Conservation (phyloP, 2,329 filamentous ascomycete species). For the Pseudocercospora eumusae region DNA sequence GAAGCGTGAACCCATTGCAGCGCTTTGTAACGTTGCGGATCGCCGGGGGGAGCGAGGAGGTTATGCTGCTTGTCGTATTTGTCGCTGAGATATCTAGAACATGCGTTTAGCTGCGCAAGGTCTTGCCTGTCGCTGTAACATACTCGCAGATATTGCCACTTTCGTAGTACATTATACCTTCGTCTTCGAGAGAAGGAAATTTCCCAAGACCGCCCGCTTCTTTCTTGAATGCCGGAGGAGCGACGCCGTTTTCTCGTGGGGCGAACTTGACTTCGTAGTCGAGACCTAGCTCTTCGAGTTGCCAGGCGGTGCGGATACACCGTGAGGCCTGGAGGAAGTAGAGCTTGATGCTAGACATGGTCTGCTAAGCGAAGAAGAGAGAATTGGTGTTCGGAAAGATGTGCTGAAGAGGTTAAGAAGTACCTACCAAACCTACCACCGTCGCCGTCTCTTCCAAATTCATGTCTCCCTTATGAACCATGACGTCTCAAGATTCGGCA, state of each 20-base stretch:
- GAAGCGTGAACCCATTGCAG: constrained; percentile 51
- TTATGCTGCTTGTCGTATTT: constrained; percentile 46
- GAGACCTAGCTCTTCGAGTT: constrained; percentile 49
- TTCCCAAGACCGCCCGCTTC: constrained; percentile 49
- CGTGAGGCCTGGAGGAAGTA: constrained; percentile 53
- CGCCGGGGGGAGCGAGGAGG: constrained; percentile 43
- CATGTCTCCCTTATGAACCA: neutral
- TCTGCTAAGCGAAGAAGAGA: neutral
- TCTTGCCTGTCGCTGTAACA: constrained; percentile 14
- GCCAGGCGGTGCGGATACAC: constrained; percentile 50
- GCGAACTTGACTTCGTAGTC: constrained; percentile 47
- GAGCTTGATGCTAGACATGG: constrained; percentile 43
- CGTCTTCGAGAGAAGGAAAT: constrained; percentile 49
- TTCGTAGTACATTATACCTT: constrained; percentile 45
- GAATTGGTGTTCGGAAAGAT: neutral
- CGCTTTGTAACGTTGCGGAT: constrained; percentile 41
- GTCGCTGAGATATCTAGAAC: constrained; percentile 49
- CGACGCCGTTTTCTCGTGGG: constrained; percentile 43
- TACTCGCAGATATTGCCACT: constrained; percentile 53
- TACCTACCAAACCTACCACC: neutral
- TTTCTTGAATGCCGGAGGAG: constrained; percentile 48
- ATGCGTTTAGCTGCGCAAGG: neutral
- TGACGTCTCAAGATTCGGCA: constrained; percentile 3
- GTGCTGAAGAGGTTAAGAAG: neutral
- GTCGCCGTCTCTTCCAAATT: constrained; percentile 5